Conservation (phyloP, 106 monocot genomes). For the Ottelia alismoides region DNA sequence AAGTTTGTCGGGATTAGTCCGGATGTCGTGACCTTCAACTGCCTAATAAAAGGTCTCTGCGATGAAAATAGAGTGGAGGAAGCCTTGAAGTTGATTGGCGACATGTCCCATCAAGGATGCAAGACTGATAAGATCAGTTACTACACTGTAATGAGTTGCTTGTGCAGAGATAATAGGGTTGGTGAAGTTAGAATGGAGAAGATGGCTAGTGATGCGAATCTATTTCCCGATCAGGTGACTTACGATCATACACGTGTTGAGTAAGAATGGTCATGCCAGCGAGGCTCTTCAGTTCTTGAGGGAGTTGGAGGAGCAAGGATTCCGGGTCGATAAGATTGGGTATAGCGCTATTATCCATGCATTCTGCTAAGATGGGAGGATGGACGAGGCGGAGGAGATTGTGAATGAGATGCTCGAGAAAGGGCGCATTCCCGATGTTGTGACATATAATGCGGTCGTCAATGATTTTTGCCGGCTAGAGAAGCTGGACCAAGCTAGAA, state of each 20-base stretch:
- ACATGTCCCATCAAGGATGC: constrained; percentile 58
- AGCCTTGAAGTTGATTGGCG: constrained; percentile 51
- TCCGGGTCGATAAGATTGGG: constrained; percentile 77
- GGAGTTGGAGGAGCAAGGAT: constrained; percentile 63
- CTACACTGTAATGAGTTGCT: constrained; percentile 68
- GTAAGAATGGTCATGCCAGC: constrained; percentile 72
- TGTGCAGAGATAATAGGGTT: constrained; percentile 76
- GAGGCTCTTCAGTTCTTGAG: constrained; percentile 59
- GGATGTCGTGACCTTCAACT: constrained; percentile 67
- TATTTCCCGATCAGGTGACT: constrained; percentile 69
- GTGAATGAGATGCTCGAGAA: constrained; percentile 67
- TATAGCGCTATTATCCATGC: constrained; percentile 72
- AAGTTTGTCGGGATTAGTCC: constrained; percentile 50
- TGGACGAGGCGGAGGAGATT: constrained; percentile 83
- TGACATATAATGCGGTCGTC: constrained; percentile 75
- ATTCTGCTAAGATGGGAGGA: constrained; percentile 56
- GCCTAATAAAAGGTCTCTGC: constrained; percentile 87
- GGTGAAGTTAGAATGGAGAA: constrained; percentile 41
- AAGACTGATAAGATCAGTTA: constrained; percentile 81
- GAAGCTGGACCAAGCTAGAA: constrained; percentile 70
- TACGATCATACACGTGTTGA: constrained; percentile 61
- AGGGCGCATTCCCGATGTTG: constrained; percentile 69
- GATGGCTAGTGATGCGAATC: constrained; percentile 45
- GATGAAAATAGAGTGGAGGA: constrained; percentile 35
- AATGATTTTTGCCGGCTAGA: constrained; percentile 77